phyloP scores from a whole-genome alignment of 2,329 filamentous ascomycete species.

The Pseudogymnoascus sp. region DNA sequence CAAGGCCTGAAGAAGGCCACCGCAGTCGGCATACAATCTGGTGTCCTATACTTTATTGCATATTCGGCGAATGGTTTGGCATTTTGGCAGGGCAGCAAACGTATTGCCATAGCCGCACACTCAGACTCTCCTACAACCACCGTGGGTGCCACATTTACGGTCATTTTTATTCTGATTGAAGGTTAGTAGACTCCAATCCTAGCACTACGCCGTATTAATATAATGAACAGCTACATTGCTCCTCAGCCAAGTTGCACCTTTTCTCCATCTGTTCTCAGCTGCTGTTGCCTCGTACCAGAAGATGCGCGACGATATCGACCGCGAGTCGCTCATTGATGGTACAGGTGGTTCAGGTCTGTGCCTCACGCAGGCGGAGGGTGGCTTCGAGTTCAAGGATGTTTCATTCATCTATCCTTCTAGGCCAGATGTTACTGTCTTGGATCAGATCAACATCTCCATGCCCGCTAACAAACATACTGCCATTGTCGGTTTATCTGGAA shows the following conservation, averaged over 20 bases:
- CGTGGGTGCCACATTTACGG: conserved; percentile 38
- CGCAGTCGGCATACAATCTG: conserved; percentile 41
- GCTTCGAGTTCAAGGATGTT: conserved; percentile 33
- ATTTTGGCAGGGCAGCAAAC: conserved; percentile 49
- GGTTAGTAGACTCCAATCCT: conserved; percentile 28
- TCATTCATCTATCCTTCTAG: conserved; percentile 36
- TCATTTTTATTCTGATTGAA: conserved; percentile 46
- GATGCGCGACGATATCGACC: conserved; percentile 30
- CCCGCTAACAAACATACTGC: conserved; percentile 44
- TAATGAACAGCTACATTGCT: conserved; percentile 39
- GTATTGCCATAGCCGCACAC: conserved; percentile 34
- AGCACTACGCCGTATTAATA: background rate
- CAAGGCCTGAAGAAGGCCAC: conserved; percentile 43
- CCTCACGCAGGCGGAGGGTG: conserved; percentile 20
- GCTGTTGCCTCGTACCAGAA: conserved; percentile 52
- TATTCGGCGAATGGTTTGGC: conserved; percentile 50
- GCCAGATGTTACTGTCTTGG: conserved; percentile 34
- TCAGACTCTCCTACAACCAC: conserved; percentile 14
- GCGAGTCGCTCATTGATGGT: conserved; percentile 19
- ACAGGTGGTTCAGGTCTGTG: conserved; percentile 13
- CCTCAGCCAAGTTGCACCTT: conserved; percentile 54
- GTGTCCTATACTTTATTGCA: conserved; percentile 47
- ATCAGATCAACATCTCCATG: conserved; percentile 29
- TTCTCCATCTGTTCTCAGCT: conserved; percentile 52
- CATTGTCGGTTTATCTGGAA: conserved; percentile 51